Evolutionary conservation across 1,284 basidiomycete species (phyloP), one percentile per base, ranked within the genome.

Genomic region (Cryptococcus sp.): DNA sequence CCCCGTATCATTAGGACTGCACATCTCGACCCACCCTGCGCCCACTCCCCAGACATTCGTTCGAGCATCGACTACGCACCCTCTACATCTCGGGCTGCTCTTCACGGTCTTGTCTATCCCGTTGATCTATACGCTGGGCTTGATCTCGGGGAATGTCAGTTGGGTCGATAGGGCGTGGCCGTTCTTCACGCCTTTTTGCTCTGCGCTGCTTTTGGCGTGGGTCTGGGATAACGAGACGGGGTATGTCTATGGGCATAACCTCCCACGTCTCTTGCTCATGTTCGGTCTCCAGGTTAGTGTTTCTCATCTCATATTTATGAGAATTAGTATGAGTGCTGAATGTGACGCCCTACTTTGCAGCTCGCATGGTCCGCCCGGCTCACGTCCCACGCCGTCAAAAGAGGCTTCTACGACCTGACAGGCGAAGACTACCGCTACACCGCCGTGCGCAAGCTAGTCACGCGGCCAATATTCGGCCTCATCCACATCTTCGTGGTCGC

Each of bases 391-490:
- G 89, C 93, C 0, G 87, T 86, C 76, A 83, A 92, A 25, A 83
- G 94, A 54, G 93, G 91, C 5, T 82, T 97, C 35, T 94, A 93
- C 77, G 85, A 82, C 54, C 68, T 71, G 58, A 71, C 47, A 64
- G 69, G 60, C n/a, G 90, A 91, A 75, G 94, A 97, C 77, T 97
- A 98, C 73, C 88, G 94, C 31, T 97, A 93, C 89, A 85, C 83
- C 3, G 79, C 91, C 50, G 82, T 96, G 13, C 86, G 91, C 41
- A 76, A 81, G 53, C 82, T 86, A 55, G 74, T 96, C 22, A 86
- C 87, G 2, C 64, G 81, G 3, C 85, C 83, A 81, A 72, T 88
- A 17, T 96, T 93, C 82, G 87, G 91, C 64, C 63, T 95, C 39
- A 72, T 88, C 56, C 93, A 94, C 77, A 74, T 97, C 38, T 82